phyloP scores from a whole-genome alignment of 352 stramenopile genomes.

The Blastocystis sp. region DNA sequence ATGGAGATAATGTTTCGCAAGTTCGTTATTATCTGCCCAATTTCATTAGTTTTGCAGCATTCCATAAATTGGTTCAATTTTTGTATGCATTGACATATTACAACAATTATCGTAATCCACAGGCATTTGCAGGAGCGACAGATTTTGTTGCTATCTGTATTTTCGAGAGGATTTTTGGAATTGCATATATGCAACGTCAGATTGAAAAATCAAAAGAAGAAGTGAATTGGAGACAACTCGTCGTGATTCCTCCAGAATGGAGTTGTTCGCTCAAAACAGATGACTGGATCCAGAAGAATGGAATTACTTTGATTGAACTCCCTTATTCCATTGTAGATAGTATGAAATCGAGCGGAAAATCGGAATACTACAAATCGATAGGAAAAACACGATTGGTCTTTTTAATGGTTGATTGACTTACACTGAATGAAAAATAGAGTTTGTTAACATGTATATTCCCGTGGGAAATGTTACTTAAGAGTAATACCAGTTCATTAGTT shows the following conservation, averaged over 20 bases:
- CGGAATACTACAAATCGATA: constrained; percentile 19
- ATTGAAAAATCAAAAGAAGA: background rate
- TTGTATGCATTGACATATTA: constrained; percentile 19
- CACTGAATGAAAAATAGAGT: background rate
- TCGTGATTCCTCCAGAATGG: background rate
- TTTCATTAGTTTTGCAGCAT: constrained; percentile 15
- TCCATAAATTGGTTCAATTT: constrained; percentile 23
- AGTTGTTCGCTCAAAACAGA: background rate
- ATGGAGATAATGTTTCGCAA: constrained; percentile 18
- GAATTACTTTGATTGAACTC: constrained; percentile 11
- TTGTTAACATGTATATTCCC: constrained; percentile 52
- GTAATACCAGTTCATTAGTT: constrained; percentile 41
- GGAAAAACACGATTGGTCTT: constrained; percentile 45
- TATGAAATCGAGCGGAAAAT: constrained; percentile 35
- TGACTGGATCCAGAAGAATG: background rate
- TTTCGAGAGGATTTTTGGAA: constrained; percentile 48
- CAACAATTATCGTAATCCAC: constrained; percentile 47
- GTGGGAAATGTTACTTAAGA: background rate
- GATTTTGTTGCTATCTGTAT: constrained; percentile 44
- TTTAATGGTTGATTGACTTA: constrained; percentile 1
- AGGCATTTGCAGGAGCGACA: constrained; percentile 5
- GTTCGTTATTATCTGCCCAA: background rate
- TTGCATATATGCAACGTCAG: constrained; percentile 24
- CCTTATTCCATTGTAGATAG: background rate
- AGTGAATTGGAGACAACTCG: background rate